These are phyloP conservation scores for Tetracladium setigerum DNA, from an alignment of 495 filamentous ascomycete genomes.

Conservation along the genomic window DNA sequence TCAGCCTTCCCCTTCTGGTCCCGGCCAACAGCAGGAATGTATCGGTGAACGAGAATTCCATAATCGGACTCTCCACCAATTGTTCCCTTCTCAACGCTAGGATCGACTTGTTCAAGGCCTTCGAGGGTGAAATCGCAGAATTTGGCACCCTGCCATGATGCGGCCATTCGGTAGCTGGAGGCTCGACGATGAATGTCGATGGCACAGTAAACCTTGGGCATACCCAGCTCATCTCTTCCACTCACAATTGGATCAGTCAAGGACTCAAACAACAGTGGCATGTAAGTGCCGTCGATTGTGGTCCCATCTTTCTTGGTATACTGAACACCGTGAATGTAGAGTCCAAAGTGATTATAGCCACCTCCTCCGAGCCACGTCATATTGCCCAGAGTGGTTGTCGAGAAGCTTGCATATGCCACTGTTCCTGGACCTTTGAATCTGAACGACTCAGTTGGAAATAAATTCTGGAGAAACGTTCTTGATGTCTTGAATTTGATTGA, in stretches of 20 bases:
- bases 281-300: constrained; percentile 34
- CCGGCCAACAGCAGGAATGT: constrained; percentile 15
- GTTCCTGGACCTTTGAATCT: constrained; percentile 39
- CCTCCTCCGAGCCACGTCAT: constrained; percentile 47
- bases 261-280: constrained; percentile 46
- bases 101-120: constrained; percentile 1
- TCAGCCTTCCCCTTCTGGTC: constrained; percentile 15
- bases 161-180: constrained; percentile 30
- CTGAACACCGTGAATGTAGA: constrained; percentile 50
- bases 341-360: constrained; percentile 43
- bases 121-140: constrained; percentile 24
- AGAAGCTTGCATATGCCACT: constrained; percentile 41
- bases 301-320: constrained; percentile 39
- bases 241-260: constrained; percentile 44
- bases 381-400: constrained; percentile 35
- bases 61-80: constrained; percentile 22
- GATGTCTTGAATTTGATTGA: constrained; percentile 49
- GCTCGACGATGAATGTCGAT: constrained; percentile 34
- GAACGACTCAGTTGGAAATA: constrained; percentile 35
- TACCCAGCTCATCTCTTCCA: constrained; percentile 45
- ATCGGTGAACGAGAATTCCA: constrained; percentile 13
- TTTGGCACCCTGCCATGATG: constrained; percentile 39
- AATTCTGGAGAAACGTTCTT: constrained; percentile 44
- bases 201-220: constrained; percentile 45
- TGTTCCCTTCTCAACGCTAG: constrained; percentile 18